Percentiles rank a stretch among this genome's conserved stretches.
Conservation (phyloP, 2,329 filamentous ascomycete species). For the Clonostachys rosea region DNA sequence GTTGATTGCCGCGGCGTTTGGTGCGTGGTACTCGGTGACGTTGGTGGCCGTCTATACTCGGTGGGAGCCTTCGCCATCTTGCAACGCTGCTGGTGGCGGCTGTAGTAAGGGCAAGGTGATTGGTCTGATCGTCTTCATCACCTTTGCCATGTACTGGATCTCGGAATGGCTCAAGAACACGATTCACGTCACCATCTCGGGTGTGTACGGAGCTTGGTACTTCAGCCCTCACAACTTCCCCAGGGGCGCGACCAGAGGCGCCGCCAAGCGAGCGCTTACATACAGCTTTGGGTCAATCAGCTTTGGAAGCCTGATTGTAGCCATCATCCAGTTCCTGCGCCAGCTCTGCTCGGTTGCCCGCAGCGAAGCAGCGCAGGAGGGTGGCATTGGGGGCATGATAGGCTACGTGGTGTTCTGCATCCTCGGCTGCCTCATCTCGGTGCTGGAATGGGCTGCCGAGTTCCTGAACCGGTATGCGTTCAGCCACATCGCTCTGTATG, state of each 20-base stretch:
- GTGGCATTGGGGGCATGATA: conserved; percentile 68
- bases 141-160: conserved; percentile 92
- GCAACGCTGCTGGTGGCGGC: conserved; percentile 43
- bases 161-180: conserved; percentile 92
- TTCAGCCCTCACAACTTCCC: conserved; percentile 71
- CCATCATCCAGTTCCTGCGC: conserved; percentile 79
- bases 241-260: conserved; percentile 75
- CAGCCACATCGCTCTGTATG: conserved; percentile 88
- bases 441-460: conserved; percentile 81
- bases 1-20: conserved; percentile 68
- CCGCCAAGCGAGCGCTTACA: conserved; percentile 75
- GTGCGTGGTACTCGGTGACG: conserved; percentile 82
- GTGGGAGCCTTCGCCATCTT: conserved; percentile 63
- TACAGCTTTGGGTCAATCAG: conserved; percentile 92
- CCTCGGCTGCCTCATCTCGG: conserved; percentile 68
- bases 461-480: conserved; percentile 93
- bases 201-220: conserved; percentile 92
- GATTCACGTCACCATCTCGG: conserved; percentile 81
- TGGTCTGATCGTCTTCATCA: conserved; percentile 79
- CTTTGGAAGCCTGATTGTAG: conserved; percentile 79
- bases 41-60: conserved; percentile 82
- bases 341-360: conserved; percentile 79
- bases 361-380: conserved; percentile 57
- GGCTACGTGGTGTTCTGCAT: conserved; percentile 66
- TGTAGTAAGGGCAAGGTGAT: conserved; percentile 78